Evolutionary conservation across 2,329 filamentous ascomycete genomes (phyloP).

Genomic region (Fusarium sp.): DNA sequence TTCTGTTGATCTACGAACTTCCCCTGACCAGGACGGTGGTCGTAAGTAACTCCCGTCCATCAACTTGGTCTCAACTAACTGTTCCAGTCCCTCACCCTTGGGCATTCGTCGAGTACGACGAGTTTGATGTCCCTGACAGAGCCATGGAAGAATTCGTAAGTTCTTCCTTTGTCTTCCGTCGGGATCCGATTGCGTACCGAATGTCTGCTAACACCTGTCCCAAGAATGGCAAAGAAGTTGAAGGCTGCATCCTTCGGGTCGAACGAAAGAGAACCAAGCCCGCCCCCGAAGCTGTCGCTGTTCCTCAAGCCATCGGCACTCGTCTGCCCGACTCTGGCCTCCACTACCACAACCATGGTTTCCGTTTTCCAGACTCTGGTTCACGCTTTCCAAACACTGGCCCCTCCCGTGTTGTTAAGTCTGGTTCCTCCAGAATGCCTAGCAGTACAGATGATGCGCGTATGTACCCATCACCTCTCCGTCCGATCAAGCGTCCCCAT

Average conservation of each 20-base stretch:
- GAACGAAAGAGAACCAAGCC: conserved; percentile 47
- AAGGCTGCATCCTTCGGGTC: conserved; percentile 47
- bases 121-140: conserved; percentile 48
- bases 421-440: not conserved
- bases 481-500: conserved; percentile 6
- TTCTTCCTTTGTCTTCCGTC: not conserved
- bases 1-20: conserved; percentile 6
- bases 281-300: not conserved
- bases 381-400: not conserved
- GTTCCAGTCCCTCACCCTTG: conserved; percentile 37
- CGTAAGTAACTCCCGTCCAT: conserved; percentile 7
- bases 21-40: not conserved
- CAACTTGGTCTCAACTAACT: conserved; percentile 16
- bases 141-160: conserved; percentile 50
- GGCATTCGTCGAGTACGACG: conserved; percentile 52
- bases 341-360: not conserved
- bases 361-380: not conserved
- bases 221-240: conserved; percentile 46
- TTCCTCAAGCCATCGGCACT: not conserved
- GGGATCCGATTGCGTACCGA: not conserved
- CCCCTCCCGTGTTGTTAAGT: not conserved
- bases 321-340: not conserved
- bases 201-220: not conserved
- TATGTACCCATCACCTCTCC: not conserved
- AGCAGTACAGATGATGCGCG: not conserved